Base-by-base conservation (phyloP, 768 basidiomycete species). In the Cubamyces sp. region DNA sequence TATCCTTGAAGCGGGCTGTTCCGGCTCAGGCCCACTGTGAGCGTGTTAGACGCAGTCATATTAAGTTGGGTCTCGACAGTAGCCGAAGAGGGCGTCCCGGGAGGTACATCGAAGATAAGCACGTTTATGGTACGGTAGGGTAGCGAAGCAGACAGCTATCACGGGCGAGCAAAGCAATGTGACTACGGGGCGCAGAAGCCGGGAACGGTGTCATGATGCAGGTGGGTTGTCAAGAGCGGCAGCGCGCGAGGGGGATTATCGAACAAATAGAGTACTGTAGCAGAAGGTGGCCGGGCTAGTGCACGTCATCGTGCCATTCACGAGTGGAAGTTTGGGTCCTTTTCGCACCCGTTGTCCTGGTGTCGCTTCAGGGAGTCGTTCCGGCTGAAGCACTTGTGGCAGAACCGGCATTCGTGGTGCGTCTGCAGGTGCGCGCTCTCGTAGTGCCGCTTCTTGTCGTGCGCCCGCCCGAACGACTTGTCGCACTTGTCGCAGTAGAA, bases 351-450 rank as follows among this genome's bases (percentile, higher is more conserved):
- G 67, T 91, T 90, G 78, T 92, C 90, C 55, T 88, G 68, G 74
- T 93, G 91, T 71, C 91, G 81, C 75, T 92, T 93, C 66, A 92
- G 79, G 61, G 91, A 92, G 76, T 90, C 89, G 51, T 76, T 82
- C 73, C 91, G 84, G 76, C 88, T 90, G 72, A 92, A 91, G 70
- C 86, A 86, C 74, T 91, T 92, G 67, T 82, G 80, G 74, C 91
- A 92, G 71, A 79, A 87, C 26, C 81, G 82, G 75, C 91, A 92
- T 54, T 80, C 82, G 72, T 92, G 90, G 66, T 84, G 76, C 60
- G 85, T 79, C 15, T 81, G 79, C 39, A 85, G 71, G 68, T 92
- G 90, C 68, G 90, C 87, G 16, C 87, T 90, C 74, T 91, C 90
- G 66, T 84, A 84, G 75, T 93, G 91, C 64, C 91, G 83, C 75